These are phyloP conservation scores for Phytophthora hybrid DNA, from an alignment of 352 stramenopile genomes.

Conservation along the genomic window DNA sequence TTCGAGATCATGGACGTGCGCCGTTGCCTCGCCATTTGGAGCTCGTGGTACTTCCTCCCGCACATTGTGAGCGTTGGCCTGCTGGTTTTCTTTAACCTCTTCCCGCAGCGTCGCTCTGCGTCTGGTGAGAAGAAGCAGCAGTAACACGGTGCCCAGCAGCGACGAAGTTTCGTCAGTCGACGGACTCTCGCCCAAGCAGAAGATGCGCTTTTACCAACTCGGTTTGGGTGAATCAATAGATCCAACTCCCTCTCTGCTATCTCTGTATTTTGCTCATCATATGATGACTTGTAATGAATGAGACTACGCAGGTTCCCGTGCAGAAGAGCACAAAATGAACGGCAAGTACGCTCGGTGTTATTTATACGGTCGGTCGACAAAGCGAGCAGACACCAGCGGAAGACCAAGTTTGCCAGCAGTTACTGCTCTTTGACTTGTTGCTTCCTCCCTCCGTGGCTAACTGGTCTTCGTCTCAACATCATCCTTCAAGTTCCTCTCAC, in stretches of 20 bases:
- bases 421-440: slow-evolving; percentile 35
- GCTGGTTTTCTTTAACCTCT: slow-evolving; percentile 68
- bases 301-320: slow-evolving; percentile 21
- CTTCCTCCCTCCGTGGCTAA: not conserved
- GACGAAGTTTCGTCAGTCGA: not conserved
- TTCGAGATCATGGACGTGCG: slow-evolving; percentile 87
- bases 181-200: slow-evolving; percentile 13
- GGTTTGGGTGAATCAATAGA: slow-evolving; percentile 42
- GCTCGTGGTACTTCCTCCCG: slow-evolving; percentile 85
- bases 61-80: slow-evolving; percentile 68
- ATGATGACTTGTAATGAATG: slow-evolving; percentile 15
- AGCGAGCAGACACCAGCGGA: not conserved
- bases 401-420: slow-evolving; percentile 36
- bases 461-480: slow-evolving; percentile 21
- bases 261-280: slow-evolving; percentile 6
- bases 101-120: slow-evolving; percentile 55
- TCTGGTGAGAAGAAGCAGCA: slow-evolving; percentile 56
- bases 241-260: slow-evolving; percentile 15
- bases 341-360: slow-evolving; percentile 4
- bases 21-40: slow-evolving; percentile 80
- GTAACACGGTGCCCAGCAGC: slow-evolving; percentile 31
- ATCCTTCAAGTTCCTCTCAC: slow-evolving; percentile 9
- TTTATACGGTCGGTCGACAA: slow-evolving; percentile 21
- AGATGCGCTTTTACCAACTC: slow-evolving; percentile 8
- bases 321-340: not conserved